These are phyloP conservation scores for Beauveria rudraprayagi DNA, from an alignment of 2,329 filamentous ascomycete genomes.

Conservation along the genomic window DNA sequence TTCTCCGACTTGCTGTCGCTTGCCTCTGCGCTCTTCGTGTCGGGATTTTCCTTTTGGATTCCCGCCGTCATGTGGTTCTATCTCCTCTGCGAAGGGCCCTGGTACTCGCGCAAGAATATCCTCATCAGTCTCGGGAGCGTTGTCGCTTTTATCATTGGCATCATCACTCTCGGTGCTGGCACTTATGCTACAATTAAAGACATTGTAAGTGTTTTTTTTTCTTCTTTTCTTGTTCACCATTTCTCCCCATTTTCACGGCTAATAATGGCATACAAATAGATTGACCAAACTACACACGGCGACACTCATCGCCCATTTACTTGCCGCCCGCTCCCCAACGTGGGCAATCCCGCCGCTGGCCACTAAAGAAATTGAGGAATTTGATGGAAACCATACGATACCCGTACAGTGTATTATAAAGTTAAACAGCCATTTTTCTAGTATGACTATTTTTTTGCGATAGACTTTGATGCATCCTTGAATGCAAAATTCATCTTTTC, in stretches of 20 bases:
- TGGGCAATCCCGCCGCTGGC: not conserved
- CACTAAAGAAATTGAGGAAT: not conserved
- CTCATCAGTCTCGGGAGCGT: constrained; percentile 19
- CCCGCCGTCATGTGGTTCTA: constrained; percentile 32
- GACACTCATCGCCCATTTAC: constrained; percentile 2
- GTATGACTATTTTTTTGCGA: not conserved
- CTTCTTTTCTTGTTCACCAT: not conserved
- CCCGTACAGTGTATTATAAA: constrained; percentile 2
- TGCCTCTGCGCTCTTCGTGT: constrained; percentile 38
- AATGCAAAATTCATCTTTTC: too few species aligned
- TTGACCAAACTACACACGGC: constrained; percentile 5
- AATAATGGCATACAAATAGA: not conserved
- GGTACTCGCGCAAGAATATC: constrained; percentile 20
- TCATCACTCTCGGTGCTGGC: constrained; percentile 21
- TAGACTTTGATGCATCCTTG: not conserved
- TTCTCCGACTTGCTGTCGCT: constrained; percentile 56
- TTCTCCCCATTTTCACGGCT: not conserved
- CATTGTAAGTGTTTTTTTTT: constrained; percentile 18
- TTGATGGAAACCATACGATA: not conserved
- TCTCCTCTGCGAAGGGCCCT: constrained; percentile 21
- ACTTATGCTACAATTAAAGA: constrained; percentile 23
- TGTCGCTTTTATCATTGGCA: constrained; percentile 21
- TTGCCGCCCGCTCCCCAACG: constrained; percentile 1
- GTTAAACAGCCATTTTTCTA: not conserved
- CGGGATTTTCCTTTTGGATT: constrained; percentile 29